phyloP scores from a whole-genome alignment of 768 basidiomycete genomes.

The Neoboletus magnificus region DNA sequence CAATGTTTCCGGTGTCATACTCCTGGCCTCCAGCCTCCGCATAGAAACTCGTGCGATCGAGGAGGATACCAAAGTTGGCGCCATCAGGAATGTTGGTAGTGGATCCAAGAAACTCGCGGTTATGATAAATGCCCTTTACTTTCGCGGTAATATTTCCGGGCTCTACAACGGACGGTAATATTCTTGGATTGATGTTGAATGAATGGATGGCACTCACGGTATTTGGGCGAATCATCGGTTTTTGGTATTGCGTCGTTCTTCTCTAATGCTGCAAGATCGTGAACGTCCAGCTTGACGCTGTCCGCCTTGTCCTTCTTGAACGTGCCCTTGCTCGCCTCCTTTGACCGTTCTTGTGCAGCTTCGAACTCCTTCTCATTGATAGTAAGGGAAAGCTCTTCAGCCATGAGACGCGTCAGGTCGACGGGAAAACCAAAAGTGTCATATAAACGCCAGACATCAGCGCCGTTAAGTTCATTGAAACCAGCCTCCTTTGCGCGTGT shows the following conservation, averaged over 20 bases:
- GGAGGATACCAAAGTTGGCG: slow-evolving; percentile 75
- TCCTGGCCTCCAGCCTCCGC: slow-evolving; percentile 98
- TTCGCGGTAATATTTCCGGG: slow-evolving; percentile 72
- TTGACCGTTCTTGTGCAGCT: slow-evolving; percentile 80
- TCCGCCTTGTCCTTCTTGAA: slow-evolving; percentile 66
- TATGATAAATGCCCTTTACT: slow-evolving; percentile 82
- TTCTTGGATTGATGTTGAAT: background rate
- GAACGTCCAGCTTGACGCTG: slow-evolving; percentile 90
- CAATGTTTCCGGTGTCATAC: slow-evolving; percentile 92
- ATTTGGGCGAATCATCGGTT: slow-evolving; percentile 92
- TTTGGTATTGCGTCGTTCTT: slow-evolving; percentile 74
- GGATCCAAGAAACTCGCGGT: slow-evolving; percentile 68
- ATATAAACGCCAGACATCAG: slow-evolving; percentile 95
- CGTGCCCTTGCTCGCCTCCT: slow-evolving; percentile 86
- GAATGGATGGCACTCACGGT: slow-evolving; percentile 51
- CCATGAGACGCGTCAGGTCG: slow-evolving; percentile 95
- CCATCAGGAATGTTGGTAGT: slow-evolving; percentile 65
- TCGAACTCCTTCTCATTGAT: slow-evolving; percentile 91
- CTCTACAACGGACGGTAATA: slow-evolving; percentile 41
- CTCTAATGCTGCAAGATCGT: slow-evolving; percentile 87
- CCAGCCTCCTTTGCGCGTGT: slow-evolving; percentile 60
- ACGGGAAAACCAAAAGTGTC: slow-evolving; percentile 99
- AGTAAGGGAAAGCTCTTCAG: slow-evolving; percentile 81
- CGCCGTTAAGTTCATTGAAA: slow-evolving; percentile 69
- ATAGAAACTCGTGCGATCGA: slow-evolving; percentile 94